Base-by-base conservation (phyloP, 148 eudicot genomes). In the Rheum nobile region DNA sequence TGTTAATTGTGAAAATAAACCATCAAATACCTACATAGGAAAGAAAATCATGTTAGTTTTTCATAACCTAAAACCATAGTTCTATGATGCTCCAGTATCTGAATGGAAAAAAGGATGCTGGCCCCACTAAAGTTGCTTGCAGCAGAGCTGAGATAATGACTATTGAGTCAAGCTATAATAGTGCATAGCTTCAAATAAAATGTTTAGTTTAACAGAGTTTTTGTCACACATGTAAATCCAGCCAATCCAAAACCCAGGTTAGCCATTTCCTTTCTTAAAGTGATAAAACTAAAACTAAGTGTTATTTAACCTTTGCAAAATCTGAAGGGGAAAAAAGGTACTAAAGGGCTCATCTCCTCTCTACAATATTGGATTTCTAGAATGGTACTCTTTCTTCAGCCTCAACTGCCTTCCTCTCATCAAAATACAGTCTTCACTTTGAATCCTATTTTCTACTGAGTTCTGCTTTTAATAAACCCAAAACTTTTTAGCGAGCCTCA, bases 1-100 rank as follows among this genome's bases (percentile, higher is more conserved):
- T 29, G 82, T 82, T 61, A 75, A 73, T 70, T 80, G 78, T 67
- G 81, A 75, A 48, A 79, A 71, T 57, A 89, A 72, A 44, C 82
- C 79, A 79, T 34, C 77, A 78, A 86, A 71, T 61, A 80, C 88
- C 98, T 91, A 89, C 80, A 74, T 77, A 29, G 77, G 75, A 67
- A 75, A 75, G 61, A 79, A 76, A 67, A 67, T 37, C 19, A 54
- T 1, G 37, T 67, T 19, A 43, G 55, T 74, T 28, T 52, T 14
- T 61, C 67, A 61, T 61, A 61, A 29, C 17, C 67, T 61, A 28
- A 61, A 28, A 29, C 11, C 34, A 12, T 28, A 12, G 16, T 59
- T 59, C 12, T 10, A 11, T 8, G 67, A 63, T 31, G 21, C 21
- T 63, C 69, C 69, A 63, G 39, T 31, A 63, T 31, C 39, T 31